Conservation (phyloP, 805 yeast genomes). For the Cyberlindnera amylophila region DNA sequence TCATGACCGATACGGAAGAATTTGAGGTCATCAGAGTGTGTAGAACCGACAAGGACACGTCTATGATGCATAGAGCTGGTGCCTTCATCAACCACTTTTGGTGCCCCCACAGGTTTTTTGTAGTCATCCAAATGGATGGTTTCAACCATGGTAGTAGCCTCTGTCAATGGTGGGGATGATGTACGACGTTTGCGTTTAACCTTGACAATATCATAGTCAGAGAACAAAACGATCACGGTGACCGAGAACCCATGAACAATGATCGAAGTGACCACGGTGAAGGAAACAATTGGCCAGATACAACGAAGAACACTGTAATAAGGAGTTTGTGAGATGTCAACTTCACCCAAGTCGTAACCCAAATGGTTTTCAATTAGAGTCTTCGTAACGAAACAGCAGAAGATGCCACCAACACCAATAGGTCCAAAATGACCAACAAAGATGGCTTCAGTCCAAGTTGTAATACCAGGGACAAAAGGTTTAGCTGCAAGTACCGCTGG, state of each 20-base stretch:
- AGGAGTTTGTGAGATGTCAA: constrained; percentile 53
- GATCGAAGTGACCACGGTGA: constrained; percentile 76
- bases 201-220: constrained; percentile 8
- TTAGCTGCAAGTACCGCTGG: constrained; percentile 76
- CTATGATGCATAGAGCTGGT: constrained; percentile 3
- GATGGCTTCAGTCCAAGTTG: constrained; percentile 88
- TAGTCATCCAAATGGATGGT: constrained; percentile 1
- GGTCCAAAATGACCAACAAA: constrained; percentile 97
- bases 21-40: constrained; percentile 11
- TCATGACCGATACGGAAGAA: constrained; percentile 16
- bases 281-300: constrained; percentile 81
- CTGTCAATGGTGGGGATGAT: not conserved
- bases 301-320: constrained; percentile 42
- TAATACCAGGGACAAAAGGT: constrained; percentile 79
- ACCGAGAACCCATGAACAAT: constrained; percentile 91
- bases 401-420: constrained; percentile 90
- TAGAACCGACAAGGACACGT: constrained; percentile 8
- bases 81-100: not conserved
- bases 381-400: constrained; percentile 76
- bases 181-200: constrained; percentile 3
- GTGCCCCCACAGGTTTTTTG: not conserved
- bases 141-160: constrained; percentile 4
- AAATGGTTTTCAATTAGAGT: constrained; percentile 49
- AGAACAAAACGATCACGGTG: constrained; percentile 41
- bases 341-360: constrained; percentile 28